phyloP scores from a whole-genome alignment of 129 eudicot genomes.

The Pulicaria dysenterica region DNA sequence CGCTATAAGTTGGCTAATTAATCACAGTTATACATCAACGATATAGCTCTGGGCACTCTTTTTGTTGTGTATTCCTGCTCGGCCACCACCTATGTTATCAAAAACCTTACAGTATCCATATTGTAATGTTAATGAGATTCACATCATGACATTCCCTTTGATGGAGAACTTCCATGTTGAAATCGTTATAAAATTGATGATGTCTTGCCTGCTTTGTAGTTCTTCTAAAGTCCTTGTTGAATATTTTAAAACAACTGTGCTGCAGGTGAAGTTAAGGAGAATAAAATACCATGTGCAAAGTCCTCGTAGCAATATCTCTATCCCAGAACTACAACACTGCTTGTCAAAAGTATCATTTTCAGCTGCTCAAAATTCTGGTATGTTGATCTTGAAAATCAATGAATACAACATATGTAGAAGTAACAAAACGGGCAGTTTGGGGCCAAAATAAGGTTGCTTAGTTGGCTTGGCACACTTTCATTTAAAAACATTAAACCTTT shows the following conservation, averaged over 20 bases:
- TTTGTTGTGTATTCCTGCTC: too few species aligned
- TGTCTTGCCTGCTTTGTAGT: neutral
- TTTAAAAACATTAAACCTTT: neutral
- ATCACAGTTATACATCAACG: neutral
- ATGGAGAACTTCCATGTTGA: too few species aligned
- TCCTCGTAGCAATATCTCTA: conserved; percentile 85
- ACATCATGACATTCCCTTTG: too few species aligned
- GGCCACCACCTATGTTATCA: too few species aligned
- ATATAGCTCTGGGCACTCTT: neutral
- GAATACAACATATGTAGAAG: neutral
- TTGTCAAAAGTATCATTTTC: conserved; percentile 77
- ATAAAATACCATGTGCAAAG: conserved; percentile 78
- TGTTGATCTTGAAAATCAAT: neutral
- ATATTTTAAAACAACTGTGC: conserved; percentile 7
- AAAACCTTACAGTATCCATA: too few species aligned
- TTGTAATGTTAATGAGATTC: too few species aligned
- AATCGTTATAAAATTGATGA: neutral
- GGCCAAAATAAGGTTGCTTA: neutral
- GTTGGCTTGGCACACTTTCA: neutral
- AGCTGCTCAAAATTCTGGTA: conserved; percentile 85
- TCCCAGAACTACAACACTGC: conserved; percentile 75
- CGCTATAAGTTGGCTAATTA: neutral
- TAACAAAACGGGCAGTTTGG: neutral
- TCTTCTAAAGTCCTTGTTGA: neutral
- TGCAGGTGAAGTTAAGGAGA: conserved; percentile 41